Evolutionary conservation across 139 green algal genomes (phyloP).

Genomic region (Limnomonas spitsbergensis): DNA sequence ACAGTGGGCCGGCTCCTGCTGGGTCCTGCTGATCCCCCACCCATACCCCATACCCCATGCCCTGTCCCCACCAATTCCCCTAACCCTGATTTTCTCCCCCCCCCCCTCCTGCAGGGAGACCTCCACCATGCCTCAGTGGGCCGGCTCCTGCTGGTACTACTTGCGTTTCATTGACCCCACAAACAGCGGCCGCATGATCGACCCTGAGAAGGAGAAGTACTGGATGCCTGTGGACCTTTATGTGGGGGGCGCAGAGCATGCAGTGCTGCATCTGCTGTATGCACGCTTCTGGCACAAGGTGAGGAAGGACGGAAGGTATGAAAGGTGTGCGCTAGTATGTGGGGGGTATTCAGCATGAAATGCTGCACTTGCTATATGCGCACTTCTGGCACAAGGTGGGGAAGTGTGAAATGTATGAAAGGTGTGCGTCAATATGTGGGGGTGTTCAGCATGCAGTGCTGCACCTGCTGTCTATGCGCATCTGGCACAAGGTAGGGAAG

Average conservation of each 20-base stretch:
- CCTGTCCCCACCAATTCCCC: no score
- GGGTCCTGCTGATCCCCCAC: no score
- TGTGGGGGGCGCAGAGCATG: constrained; percentile 97
- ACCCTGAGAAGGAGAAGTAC: constrained; percentile 84
- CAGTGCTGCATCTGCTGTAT: constrained; percentile 98
- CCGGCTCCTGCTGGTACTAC: constrained; percentile 92
- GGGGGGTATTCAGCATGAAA: constrained; percentile 93
- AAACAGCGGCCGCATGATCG: constrained; percentile 71
- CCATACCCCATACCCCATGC: no score
- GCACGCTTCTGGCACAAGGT: constrained; percentile 98
- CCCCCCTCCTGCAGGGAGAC: constrained; percentile 86
- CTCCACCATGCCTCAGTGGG: constrained; percentile 91
- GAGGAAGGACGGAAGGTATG: no score
- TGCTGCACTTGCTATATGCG: constrained; percentile 97
- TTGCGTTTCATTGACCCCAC: constrained; percentile 91
- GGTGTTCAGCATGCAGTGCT: constrained; percentile 97
- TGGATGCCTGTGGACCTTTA: constrained; percentile 99
- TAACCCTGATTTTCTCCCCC: no score
- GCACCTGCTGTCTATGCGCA: constrained; percentile 96
- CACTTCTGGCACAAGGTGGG: constrained; percentile 96
- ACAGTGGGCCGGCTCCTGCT: no score
- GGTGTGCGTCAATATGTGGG: constrained; percentile 96
- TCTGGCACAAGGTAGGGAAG: constrained; percentile 99
- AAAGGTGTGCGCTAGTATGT: constrained; percentile 94
- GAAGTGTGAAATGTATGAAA: no score